Evolutionary conservation across 1,284 basidiomycete genomes (phyloP), one percentile per base, ranked within the genome.

Genomic region (Cryptococcus sp.): DNA sequence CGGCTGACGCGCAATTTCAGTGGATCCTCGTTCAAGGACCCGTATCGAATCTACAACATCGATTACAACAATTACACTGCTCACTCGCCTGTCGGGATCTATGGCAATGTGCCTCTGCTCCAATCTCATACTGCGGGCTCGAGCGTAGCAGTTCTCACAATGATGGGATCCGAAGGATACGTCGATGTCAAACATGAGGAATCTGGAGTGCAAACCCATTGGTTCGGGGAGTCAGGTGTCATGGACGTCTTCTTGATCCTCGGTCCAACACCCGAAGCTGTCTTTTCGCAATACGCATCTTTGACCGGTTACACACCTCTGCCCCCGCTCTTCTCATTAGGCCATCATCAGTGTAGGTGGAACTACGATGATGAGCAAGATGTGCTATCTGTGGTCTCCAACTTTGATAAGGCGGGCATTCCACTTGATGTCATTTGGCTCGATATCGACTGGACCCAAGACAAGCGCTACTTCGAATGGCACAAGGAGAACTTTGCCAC

Each of bases 381-480:
- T 74, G 84, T 99, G 5, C 84, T 93, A 19, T 83, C 84, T n/a
- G 93, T 98, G 7, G 89, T 93, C 78, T 83, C 82, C 69, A 82
- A 87, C 54, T 97, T 99, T 72, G 94, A 98, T 64, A 89, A 92
- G 65, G 89, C 88, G 41, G 91, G 96, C 70, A 93, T 98, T 54
- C 95, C 96, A 0, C 86, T 98, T 40, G 96, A 98, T 71, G 93
- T 96, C 8, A 89, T 98, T 71, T 99, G 96, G 96, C 85, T 99
- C 47, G 96, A 99, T 79, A 98, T 99, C 69, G 96, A 98, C 77
- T 95, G 95, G 74, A 83, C 93, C 0, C 87, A 90, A 55, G 91
- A 93, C 51, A 93, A 97, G 80, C 91, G 93, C 79, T 99, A 98
- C 83, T 94, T 98, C 77, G 91, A 98, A 57, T 99, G 96, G 96